Base-by-base conservation (phyloP, 1,284 basidiomycete genomes). In the Microbotryum intermedium region DNA sequence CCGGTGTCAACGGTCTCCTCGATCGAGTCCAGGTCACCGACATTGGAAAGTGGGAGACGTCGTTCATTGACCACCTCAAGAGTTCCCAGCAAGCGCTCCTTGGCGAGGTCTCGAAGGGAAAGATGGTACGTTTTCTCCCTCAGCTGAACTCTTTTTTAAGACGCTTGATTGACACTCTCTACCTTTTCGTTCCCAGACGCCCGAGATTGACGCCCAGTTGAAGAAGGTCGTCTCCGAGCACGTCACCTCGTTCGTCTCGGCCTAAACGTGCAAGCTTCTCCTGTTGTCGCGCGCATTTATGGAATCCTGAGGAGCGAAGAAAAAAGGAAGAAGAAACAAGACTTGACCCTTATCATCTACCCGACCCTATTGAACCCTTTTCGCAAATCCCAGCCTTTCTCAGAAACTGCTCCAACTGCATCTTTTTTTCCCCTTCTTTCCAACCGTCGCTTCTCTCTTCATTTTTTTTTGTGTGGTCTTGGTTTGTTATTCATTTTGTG, bases 1-100 rank as follows among this genome's bases (percentile, higher is more conserved):
- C 93, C 71, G 94, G 94, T 86, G 94, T 97, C 74, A 92, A 97
- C 80, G 92, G 92, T 90, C 84, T 94, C 69, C 68, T 66, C 57
- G 64, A 69, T 61, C 64, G 61, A 25, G 60, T 66, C 43, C 77
- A 87, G 88, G 90, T 94, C 62, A 90, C 95, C 74, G 82, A 93
- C 81, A 97, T 97, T 76, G 88, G 60, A 8, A 45, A 42, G 29
- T 71, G 65, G 68, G 69, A 92, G 76, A 69, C 75, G 55, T 70
- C 79, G 55, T 84, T 94, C 71, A 83, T 93, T 57, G 79, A 83
- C 73, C 56, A 65, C 60, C 65, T 72, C 52, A 49, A 59, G 47
- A 56, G 59, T 28, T 58, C 61, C 44, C 70, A 76, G 67, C 67
- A 70, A 51, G 69, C 69, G 53, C 71, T 76, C 44, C 71, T 77